These are phyloP conservation scores for Macroventuria anomochaeta DNA, from an alignment of 2,329 filamentous ascomycete species.

Conservation along the genomic window DNA sequence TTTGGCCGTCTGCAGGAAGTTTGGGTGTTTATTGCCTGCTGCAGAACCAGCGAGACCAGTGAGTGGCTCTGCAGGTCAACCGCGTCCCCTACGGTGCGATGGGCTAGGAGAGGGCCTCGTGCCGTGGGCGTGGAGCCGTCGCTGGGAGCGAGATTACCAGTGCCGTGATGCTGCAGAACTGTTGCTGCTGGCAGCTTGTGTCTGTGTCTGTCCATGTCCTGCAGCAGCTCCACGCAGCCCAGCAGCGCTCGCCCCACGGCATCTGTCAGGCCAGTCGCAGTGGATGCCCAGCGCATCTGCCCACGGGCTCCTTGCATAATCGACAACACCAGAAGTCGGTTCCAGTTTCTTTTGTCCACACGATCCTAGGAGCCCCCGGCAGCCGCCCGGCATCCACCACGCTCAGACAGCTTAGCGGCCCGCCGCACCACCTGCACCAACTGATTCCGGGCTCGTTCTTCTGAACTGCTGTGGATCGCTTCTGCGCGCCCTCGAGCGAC, in stretches of 20 bases:
- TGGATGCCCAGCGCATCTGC: too few species aligned
- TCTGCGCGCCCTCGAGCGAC: constrained; percentile 16
- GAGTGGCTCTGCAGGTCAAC: too few species aligned
- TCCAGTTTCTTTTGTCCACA: constrained; percentile 21
- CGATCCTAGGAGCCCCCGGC: constrained; percentile 24
- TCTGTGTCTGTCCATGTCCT: too few species aligned
- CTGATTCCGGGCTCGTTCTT: constrained; percentile 21
- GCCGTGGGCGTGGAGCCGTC: constrained; percentile 7
- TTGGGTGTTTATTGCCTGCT: background rate
- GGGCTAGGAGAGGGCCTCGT: constrained; percentile 1
- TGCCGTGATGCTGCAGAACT: too few species aligned
- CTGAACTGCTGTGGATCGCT: constrained; percentile 28
- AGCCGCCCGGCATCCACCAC: constrained; percentile 29
- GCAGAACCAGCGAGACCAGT: background rate
- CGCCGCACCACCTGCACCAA: constrained; percentile 12
- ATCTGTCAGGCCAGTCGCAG: background rate
- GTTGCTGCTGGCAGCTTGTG: too few species aligned
- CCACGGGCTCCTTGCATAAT: constrained; percentile 21
- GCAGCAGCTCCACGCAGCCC: background rate
- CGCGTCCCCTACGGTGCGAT: background rate
- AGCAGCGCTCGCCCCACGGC: background rate
- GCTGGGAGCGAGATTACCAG: background rate
- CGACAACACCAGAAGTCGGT: constrained; percentile 14
- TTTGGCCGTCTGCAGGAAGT: background rate
- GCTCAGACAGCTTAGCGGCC: constrained; percentile 25